Conservation (phyloP, 2,329 filamentous ascomycete species). For the Calonectria naviculata region DNA sequence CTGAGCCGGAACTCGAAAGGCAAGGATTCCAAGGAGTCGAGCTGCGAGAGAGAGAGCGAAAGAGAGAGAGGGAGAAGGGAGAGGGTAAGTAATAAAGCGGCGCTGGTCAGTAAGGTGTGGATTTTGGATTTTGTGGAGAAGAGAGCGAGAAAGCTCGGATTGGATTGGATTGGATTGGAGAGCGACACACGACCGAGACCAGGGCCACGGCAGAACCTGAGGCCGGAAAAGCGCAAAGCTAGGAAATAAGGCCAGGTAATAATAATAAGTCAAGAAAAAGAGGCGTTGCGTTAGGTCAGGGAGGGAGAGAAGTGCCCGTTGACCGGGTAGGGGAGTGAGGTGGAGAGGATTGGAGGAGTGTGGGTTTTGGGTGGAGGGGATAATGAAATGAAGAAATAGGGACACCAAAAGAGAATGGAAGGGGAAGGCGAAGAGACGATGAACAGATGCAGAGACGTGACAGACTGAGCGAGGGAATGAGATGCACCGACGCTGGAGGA, state of each 20-base stretch:
- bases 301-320: conserved; percentile 43
- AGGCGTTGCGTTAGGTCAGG: conserved; percentile 50
- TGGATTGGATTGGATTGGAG: conserved; percentile 18
- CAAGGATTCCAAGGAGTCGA: conserved; percentile 41
- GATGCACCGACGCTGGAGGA: background rate
- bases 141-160: conserved; percentile 36
- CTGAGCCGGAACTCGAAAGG: conserved; percentile 39
- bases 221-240: conserved; percentile 36
- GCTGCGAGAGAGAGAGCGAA: conserved; percentile 29
- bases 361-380: conserved; percentile 38
- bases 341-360: conserved; percentile 31
- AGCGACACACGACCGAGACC: conserved; percentile 31
- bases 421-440: conserved; percentile 6
- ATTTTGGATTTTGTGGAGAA: conserved; percentile 36
- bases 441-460: conserved; percentile 16
- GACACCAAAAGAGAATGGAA: conserved; percentile 12
- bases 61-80: conserved; percentile 35
- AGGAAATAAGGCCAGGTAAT: conserved; percentile 37
- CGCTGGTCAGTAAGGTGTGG: conserved; percentile 35
- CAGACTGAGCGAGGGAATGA: background rate
- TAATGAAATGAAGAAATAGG: conserved; percentile 36
- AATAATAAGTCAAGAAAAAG: conserved; percentile 43
- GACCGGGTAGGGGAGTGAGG: conserved; percentile 45
- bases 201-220: conserved; percentile 37
- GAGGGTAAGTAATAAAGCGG: conserved; percentile 25